phyloP scores from a whole-genome alignment of 2,329 filamentous ascomycete species.

The Aspergillus sergii region DNA sequence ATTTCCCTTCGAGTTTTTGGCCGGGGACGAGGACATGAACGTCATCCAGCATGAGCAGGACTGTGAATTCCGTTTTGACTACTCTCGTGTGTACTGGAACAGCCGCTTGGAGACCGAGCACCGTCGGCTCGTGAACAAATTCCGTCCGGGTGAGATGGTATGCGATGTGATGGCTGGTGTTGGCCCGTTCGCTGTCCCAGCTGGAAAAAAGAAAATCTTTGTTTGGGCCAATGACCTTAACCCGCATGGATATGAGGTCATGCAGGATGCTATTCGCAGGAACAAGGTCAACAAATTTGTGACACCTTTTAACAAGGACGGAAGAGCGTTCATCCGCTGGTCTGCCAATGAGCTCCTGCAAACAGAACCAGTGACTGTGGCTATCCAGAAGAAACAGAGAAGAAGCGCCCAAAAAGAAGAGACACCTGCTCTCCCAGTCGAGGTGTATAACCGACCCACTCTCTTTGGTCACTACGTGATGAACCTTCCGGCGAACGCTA shows the following conservation, averaged over 20 bases:
- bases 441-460: conserved; percentile 55
- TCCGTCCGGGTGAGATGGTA: conserved; percentile 82
- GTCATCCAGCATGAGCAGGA: conserved; percentile 80
- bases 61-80: conserved; percentile 91
- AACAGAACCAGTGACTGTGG: conserved; percentile 53
- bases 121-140: conserved; percentile 72
- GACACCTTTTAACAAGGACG: conserved; percentile 78
- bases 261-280: conserved; percentile 68
- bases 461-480: conserved; percentile 94
- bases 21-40: conserved; percentile 77
- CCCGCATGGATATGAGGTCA: conserved; percentile 76
- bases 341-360: conserved; percentile 62
- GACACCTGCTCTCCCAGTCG: conserved; percentile 26
- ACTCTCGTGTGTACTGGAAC: conserved; percentile 98
- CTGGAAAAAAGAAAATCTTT: conserved; percentile 85
- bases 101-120: conserved; percentile 88
- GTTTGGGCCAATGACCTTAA: conserved; percentile 98
- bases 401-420: conserved; percentile 31
- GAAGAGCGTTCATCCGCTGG: conserved; percentile 74
- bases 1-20: conserved; percentile 88
- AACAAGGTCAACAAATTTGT: conserved; percentile 85
- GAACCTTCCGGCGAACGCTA: conserved; percentile 90
- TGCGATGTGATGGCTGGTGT: conserved; percentile 98
- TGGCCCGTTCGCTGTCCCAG: conserved; percentile 90
- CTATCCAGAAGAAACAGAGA: conserved; percentile 43